Conservation (phyloP, 495 filamentous ascomycete species). For the Penicillium bialowiezense region DNA sequence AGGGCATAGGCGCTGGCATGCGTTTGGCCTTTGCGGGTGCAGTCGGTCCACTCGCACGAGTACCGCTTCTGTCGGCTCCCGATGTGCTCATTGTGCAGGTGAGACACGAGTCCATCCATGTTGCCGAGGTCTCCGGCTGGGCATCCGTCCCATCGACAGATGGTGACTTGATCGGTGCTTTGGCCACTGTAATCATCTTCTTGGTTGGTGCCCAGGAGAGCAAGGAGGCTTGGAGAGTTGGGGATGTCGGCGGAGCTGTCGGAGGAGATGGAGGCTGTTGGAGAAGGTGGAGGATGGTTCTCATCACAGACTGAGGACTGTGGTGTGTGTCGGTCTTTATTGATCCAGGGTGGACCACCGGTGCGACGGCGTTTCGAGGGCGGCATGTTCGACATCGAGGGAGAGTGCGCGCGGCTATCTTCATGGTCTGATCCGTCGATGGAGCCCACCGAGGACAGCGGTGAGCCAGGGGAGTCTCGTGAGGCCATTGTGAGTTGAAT, state of each 20-base stretch:
- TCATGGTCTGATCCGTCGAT: slow-evolving; percentile 49
- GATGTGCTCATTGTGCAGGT: slow-evolving; percentile 93
- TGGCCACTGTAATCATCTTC: slow-evolving; percentile 79
- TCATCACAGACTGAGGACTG: slow-evolving; percentile 43
- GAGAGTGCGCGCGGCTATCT: slow-evolving; percentile 38
- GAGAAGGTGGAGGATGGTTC: slow-evolving; percentile 38
- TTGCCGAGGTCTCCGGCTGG: slow-evolving; percentile 75
- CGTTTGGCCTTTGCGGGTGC: slow-evolving; percentile 76
- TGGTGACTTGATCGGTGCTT: slow-evolving; percentile 75
- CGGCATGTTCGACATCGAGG: slow-evolving; percentile 43
- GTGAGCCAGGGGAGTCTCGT: slow-evolving; percentile 46
- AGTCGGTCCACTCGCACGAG: slow-evolving; percentile 92
- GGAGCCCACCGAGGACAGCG: slow-evolving; percentile 50
- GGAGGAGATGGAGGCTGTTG: slow-evolving; percentile 66
- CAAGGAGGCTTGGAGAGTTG: slow-evolving; percentile 41
- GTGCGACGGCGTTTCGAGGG: slow-evolving; percentile 52
- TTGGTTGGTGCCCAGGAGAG: slow-evolving; percentile 52
- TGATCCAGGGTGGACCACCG: slow-evolving; percentile 40
- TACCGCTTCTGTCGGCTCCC: slow-evolving; percentile 80
- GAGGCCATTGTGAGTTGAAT: slow-evolving; percentile 33
- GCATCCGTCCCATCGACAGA: slow-evolving; percentile 89
- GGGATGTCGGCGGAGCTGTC: slow-evolving; percentile 82
- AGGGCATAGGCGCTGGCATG: slow-evolving; percentile 95
- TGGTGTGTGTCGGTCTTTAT: slow-evolving; percentile 44
- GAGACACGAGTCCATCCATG: slow-evolving; percentile 90